phyloP scores from a whole-genome alignment of 768 basidiomycete species.

The Kwoniella europaea region DNA sequence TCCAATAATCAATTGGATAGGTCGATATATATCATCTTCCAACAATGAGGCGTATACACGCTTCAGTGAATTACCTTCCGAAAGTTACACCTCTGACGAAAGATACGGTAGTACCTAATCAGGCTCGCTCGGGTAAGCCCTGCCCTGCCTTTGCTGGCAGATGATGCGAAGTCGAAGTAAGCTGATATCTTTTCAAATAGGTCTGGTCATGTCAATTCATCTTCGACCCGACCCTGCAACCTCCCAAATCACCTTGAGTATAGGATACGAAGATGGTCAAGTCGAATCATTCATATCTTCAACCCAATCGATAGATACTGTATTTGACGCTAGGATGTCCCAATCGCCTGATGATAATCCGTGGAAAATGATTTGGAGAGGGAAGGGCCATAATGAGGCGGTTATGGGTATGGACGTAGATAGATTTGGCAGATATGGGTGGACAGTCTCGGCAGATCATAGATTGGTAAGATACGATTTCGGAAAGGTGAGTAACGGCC shows the following conservation, averaged over 20 bases:
- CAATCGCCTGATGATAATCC: conserved; percentile 35
- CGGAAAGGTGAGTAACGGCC: conserved; percentile 20
- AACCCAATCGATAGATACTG: not conserved
- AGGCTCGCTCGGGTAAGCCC: conserved; percentile 4
- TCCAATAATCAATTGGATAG: conserved; percentile 59
- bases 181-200: conserved; percentile 59
- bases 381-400: conserved; percentile 60
- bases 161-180: no score
- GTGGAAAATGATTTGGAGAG: conserved; percentile 54
- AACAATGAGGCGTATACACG: conserved; percentile 71
- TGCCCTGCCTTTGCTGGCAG: not conserved
- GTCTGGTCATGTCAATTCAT: conserved; percentile 88
- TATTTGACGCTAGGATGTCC: conserved; percentile 10
- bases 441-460: conserved; percentile 87
- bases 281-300: conserved; percentile 65
- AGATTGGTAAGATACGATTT: conserved; percentile 52
- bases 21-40: conserved; percentile 88
- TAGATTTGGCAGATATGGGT: conserved; percentile 65
- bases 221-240: conserved; percentile 61
- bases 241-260: conserved; percentile 65
- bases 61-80: conserved; percentile 69
- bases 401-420: conserved; percentile 88
- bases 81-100: not conserved
- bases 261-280: conserved; percentile 85
- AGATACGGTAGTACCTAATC: conserved; percentile 8